Evolutionary conservation across 352 stramenopile species (phyloP).

Genomic region (Phytophthora idaei): DNA sequence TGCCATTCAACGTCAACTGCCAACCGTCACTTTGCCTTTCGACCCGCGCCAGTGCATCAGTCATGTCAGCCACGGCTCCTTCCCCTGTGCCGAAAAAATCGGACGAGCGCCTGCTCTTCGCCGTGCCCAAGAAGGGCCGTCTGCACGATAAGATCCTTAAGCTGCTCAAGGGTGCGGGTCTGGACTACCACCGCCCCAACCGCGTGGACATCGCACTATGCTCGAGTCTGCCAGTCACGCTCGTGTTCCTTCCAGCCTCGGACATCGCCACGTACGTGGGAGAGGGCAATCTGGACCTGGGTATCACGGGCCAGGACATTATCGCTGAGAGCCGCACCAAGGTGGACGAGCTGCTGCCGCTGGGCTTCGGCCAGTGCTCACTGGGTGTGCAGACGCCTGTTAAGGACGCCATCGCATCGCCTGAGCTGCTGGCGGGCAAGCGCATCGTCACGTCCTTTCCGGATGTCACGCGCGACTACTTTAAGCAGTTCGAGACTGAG

Average conservation of each 20-base stretch:
- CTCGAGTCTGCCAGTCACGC: conserved; percentile 93
- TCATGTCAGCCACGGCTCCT: conserved; percentile 19
- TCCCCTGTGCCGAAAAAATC: conserved; percentile 25
- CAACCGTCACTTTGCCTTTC: conserved; percentile 18
- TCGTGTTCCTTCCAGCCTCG: conserved; percentile 97
- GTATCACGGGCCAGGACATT: conserved; percentile 97
- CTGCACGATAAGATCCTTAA: conserved; percentile 96
- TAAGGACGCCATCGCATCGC: conserved; percentile 80
- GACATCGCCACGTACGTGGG: conserved; percentile 99
- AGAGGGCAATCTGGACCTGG: conserved; percentile 97
- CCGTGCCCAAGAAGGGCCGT: conserved; percentile 98
- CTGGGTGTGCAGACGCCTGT: conserved; percentile 96
- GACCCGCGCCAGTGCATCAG: background rate
- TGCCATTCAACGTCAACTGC: conserved; percentile 14
- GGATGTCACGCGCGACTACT: conserved; percentile 93
- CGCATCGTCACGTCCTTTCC: conserved; percentile 98
- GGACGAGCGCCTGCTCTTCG: conserved; percentile 89
- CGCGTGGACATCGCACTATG: conserved; percentile 94
- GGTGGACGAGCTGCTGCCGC: conserved; percentile 93
- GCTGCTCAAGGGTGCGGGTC: conserved; percentile 95
- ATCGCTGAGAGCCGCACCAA: conserved; percentile 92
- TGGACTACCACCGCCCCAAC: conserved; percentile 94
- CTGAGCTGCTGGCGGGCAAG: conserved; percentile 91
- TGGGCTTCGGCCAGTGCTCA: conserved; percentile 96
- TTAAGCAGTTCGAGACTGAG: conserved; percentile 90